Evolutionary conservation across 2,329 filamentous ascomycete species (phyloP).

Genomic region (Coniochaeta ligniaria): DNA sequence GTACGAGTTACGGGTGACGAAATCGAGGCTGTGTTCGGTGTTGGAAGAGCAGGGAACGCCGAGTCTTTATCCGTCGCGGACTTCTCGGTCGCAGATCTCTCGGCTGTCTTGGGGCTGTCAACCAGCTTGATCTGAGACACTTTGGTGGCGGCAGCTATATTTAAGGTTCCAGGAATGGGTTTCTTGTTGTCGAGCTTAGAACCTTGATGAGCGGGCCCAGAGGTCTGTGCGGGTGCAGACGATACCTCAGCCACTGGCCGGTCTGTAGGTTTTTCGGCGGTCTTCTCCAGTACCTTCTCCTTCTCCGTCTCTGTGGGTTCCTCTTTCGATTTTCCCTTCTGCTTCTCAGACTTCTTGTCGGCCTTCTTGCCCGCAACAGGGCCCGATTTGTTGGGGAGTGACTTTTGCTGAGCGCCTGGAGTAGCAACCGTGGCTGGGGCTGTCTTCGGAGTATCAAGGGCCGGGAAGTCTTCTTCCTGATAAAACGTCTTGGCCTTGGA

Average conservation of each 20-base stretch:
- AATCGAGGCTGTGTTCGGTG: slow-evolving; percentile 37
- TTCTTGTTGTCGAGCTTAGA: slow-evolving; percentile 23
- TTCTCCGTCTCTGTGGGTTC: slow-evolving; percentile 3
- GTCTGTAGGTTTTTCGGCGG: slow-evolving; percentile 7
- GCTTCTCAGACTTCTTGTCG: slow-evolving; percentile 21
- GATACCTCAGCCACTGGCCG: slow-evolving; percentile 5
- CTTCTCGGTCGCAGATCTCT: slow-evolving; percentile 19
- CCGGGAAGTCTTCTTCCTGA: slow-evolving; percentile 58
- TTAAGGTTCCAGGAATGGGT: slow-evolving; percentile 33
- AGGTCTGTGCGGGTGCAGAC: neutral
- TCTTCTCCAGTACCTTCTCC: slow-evolving; percentile 6
- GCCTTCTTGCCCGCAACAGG: slow-evolving; percentile 25
- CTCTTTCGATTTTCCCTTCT: slow-evolving; percentile 7
- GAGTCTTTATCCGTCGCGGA: slow-evolving; percentile 20
- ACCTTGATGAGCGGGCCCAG: neutral
- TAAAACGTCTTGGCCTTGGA: slow-evolving; percentile 32
- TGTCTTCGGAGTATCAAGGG: slow-evolving; percentile 39
- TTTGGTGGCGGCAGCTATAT: slow-evolving; percentile 43
- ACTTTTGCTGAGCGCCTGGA: slow-evolving; percentile 25
- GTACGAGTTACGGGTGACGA: slow-evolving; percentile 45
- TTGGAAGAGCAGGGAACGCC: slow-evolving; percentile 44
- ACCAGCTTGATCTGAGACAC: slow-evolving; percentile 18
- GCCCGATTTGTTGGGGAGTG: slow-evolving; percentile 23
- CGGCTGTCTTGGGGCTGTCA: slow-evolving; percentile 21
- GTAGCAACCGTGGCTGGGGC: slow-evolving; percentile 23